A percentile compares a stretch with the other conserved stretches of the same genome.
phyloP scores from a whole-genome alignment of 192 early-diverging fungal genomes.

The Jimgerdemannia flammicorona region DNA sequence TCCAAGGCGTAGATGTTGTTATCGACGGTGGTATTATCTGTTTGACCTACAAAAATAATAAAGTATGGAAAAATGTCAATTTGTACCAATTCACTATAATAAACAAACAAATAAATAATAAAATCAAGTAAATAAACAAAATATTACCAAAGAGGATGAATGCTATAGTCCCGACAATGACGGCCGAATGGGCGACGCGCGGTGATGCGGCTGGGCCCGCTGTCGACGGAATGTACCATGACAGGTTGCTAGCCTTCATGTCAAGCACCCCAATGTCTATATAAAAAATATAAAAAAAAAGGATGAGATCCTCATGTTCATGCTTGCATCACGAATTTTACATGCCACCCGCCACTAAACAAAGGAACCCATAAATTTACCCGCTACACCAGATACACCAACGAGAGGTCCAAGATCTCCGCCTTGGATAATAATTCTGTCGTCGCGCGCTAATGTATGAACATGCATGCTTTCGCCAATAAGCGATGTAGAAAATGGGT shows the following conservation, averaged over 20 bases:
- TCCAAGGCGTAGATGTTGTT: constrained; percentile 11
- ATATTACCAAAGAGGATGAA: constrained; percentile 9
- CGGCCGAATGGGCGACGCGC: constrained; percentile 7
- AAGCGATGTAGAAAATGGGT: background rate
- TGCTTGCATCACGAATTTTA: background rate
- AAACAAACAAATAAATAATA: background rate
- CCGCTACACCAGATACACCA: background rate
- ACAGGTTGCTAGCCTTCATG: constrained; percentile 2
- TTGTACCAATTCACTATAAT: background rate
- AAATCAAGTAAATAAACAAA: background rate
- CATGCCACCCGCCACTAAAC: background rate
- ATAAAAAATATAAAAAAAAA: background rate
- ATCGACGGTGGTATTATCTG: constrained; percentile 5
- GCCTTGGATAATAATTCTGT: constrained; percentile 8
- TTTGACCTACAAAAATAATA: background rate
- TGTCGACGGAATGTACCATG: constrained; percentile 8
- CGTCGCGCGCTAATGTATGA: constrained; percentile 2
- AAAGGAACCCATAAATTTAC: background rate
- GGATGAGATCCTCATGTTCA: background rate
- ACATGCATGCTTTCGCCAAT: background rate
- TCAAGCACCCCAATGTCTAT: constrained; percentile 3
- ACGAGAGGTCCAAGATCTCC: background rate
- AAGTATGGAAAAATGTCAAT: background rate
- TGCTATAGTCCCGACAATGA: constrained; percentile 10
- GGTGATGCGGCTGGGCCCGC: background rate